Conservation (phyloP, 305 asterid genomes). For the Coffea humblotiana region DNA sequence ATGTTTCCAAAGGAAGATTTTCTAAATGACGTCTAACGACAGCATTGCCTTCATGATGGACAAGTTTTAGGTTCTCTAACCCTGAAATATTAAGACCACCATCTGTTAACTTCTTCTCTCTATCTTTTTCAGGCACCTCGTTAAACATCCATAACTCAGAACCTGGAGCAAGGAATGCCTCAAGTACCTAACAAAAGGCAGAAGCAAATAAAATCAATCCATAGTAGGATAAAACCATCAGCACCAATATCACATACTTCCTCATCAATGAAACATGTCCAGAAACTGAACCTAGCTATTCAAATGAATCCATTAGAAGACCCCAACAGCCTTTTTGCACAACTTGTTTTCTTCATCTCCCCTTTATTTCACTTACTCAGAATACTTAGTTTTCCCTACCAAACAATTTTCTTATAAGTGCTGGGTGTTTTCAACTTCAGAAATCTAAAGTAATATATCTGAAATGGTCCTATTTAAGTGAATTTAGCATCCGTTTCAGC, state of each 20-base stretch:
- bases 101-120: slow-evolving; percentile 75
- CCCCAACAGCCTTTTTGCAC: not conserved
- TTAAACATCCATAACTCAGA: slow-evolving; percentile 98
- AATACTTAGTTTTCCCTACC: not conserved
- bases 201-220: slow-evolving; percentile 12
- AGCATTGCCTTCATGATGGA: slow-evolving; percentile 89
- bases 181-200: slow-evolving; percentile 61
- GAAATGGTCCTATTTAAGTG: not conserved
- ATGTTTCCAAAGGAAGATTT: slow-evolving; percentile 88
- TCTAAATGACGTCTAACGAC: slow-evolving; percentile 93
- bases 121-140: slow-evolving; percentile 79
- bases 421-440: not conserved
- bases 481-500: not conserved
- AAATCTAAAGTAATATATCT: not conserved
- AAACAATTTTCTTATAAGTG: not conserved
- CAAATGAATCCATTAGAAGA: not conserved
- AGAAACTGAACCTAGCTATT: not conserved
- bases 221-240: not conserved
- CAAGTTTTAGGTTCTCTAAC: slow-evolving; percentile 75
- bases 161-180: slow-evolving; percentile 86
- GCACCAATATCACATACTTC: not conserved
- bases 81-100: slow-evolving; percentile 92
- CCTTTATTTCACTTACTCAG: not conserved
- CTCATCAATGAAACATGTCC: not conserved
- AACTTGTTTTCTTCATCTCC: not conserved